phyloP scores from a whole-genome alignment of 306 rosid species.

The Quercus engelmannii region DNA sequence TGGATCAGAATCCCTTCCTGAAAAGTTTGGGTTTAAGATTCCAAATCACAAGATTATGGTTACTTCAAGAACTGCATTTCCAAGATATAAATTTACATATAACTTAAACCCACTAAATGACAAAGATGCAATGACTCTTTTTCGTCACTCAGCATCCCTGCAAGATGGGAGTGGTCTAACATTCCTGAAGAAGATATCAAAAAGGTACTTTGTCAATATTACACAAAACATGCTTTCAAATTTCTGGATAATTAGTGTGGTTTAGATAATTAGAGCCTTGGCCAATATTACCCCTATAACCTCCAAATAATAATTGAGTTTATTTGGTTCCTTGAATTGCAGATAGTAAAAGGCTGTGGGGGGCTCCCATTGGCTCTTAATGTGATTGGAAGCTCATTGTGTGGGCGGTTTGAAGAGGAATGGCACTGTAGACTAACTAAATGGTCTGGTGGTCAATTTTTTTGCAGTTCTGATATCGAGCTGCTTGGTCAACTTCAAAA shows the following conservation, averaged over 20 bases:
- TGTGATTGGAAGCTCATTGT: conserved; percentile 37
- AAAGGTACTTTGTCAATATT: conserved; percentile 41
- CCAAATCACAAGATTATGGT: conserved; percentile 58
- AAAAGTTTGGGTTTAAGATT: conserved; percentile 29
- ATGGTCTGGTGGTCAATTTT: conserved; percentile 35
- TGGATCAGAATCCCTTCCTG: conserved; percentile 46
- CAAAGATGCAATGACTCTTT: conserved; percentile 44
- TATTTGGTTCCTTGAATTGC: conserved; percentile 18
- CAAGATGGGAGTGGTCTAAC: conserved; percentile 5
- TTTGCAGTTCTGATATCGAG: conserved; percentile 31
- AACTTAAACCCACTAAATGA: conserved; percentile 30
- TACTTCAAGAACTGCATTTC: conserved; percentile 50
- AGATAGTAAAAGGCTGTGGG: conserved; percentile 48
- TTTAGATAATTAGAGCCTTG: not conserved
- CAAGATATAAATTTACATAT: conserved; percentile 14
- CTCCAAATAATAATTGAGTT: not conserved
- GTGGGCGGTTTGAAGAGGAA: conserved; percentile 12
- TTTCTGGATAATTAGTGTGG: too few relatives aligned
- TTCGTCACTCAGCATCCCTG: conserved; percentile 36
- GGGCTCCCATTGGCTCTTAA: conserved; percentile 53
- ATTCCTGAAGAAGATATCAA: conserved; percentile 20
- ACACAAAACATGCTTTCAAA: too few relatives aligned
- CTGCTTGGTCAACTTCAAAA: conserved; percentile 38
- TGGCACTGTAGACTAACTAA: conserved; percentile 37
- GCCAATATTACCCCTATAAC: not conserved